Conservation (phyloP, 2,329 filamentous ascomycete species). For the Pseudogymnoascus sp. region DNA sequence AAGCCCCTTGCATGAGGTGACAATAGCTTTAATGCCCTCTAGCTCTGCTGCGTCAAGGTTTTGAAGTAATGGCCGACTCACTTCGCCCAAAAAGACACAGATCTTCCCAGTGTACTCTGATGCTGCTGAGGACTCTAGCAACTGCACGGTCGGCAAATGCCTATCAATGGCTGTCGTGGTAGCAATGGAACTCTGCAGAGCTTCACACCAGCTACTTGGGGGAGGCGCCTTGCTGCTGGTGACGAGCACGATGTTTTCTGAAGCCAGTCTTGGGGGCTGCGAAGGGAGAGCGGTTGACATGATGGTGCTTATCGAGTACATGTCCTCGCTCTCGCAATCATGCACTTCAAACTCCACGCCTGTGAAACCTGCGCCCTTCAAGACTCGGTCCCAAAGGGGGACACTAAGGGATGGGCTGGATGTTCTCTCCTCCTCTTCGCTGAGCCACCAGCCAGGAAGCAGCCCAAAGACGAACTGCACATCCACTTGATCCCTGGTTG, state of each 20-base stretch:
- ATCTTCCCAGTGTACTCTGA: background rate
- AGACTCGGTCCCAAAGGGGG: background rate
- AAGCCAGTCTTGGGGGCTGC: background rate
- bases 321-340: background rate
- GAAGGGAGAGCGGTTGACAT: background rate
- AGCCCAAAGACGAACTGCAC: constrained; percentile 21
- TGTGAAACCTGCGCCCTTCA: background rate
- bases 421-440: background rate
- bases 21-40: background rate
- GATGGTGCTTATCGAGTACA: background rate
- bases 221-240: background rate
- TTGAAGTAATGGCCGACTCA: background rate
- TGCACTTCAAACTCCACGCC: background rate
- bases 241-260: background rate
- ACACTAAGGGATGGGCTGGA: background rate
- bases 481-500: constrained; percentile 20
- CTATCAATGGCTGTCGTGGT: background rate
- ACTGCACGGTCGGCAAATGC: background rate
- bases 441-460: constrained; percentile 31
- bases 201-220: background rate
- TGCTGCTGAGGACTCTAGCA: background rate
- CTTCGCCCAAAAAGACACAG: background rate
- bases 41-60: background rate
- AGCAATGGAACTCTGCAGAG: background rate
- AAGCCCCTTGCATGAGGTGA: background rate